Percentiles rank a stretch among this genome's conserved stretches.
These are phyloP conservation scores for Claviceps sp. DNA, from an alignment of 2,329 filamentous ascomycete genomes.

Conservation along the genomic window DNA sequence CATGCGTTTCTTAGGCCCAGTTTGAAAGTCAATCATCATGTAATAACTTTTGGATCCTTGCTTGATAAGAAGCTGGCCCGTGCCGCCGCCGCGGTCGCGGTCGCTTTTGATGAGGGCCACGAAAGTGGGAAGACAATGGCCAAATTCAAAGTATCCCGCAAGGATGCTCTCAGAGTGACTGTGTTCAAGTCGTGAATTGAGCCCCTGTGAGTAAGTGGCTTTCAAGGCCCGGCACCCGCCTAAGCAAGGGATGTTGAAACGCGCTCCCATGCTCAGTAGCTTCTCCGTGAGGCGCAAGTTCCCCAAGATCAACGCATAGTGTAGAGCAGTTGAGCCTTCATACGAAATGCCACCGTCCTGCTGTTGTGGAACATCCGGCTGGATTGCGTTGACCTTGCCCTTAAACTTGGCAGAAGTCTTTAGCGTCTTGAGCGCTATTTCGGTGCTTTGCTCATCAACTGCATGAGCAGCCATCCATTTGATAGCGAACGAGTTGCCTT, in stretches of 20 bases:
- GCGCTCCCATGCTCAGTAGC: not conserved
- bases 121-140: not conserved
- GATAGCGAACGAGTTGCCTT: slow-evolving; percentile 1
- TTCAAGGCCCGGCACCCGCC: not conserved
- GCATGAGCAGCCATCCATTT: slow-evolving; percentile 1
- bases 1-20: not conserved
- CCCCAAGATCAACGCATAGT: not conserved
- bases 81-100: not conserved
- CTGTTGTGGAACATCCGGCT: not conserved
- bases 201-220: not conserved
- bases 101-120: not conserved
- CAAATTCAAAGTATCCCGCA: not conserved
- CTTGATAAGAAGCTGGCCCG: not conserved
- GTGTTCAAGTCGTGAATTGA: not conserved
- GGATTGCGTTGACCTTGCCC: slow-evolving; percentile 1
- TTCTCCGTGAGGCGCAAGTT: not conserved
- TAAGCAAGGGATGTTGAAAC: not conserved
- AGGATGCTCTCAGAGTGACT: not conserved
- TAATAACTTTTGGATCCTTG: not conserved
- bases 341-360: no score
- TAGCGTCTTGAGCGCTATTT: not conserved
- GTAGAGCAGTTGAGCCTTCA: not conserved
- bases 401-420: not conserved
- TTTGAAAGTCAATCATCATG: not conserved
- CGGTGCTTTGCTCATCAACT: not conserved